Percentiles rank a stretch among this genome's conserved stretches.
Evolutionary conservation across 2,329 filamentous ascomycete species (phyloP).

Genomic region (Tolypocladium ophioglossoides): DNA sequence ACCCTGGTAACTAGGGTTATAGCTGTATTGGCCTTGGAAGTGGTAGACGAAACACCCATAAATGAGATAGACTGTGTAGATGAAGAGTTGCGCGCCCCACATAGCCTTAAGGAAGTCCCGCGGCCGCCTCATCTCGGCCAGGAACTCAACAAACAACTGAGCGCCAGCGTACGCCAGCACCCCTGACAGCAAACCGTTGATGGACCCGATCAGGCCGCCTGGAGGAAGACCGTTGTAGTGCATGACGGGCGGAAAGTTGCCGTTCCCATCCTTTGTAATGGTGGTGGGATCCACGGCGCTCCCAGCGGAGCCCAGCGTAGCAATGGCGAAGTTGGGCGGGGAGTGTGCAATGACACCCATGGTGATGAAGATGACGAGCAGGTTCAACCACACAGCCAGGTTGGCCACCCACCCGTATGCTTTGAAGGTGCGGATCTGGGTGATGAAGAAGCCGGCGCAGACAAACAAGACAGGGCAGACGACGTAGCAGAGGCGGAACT

Average conservation of each 20-base stretch:
- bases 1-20: constrained; percentile 32
- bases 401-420: constrained; percentile 45
- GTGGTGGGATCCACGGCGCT: constrained; percentile 14
- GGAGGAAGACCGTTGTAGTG: constrained; percentile 24
- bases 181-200: constrained; percentile 17
- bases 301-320: constrained; percentile 14
- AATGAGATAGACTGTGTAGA: constrained; percentile 29
- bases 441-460: constrained; percentile 37
- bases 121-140: constrained; percentile 38
- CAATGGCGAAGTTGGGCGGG: constrained; percentile 29
- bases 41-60: constrained; percentile 24
- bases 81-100: constrained; percentile 29
- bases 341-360: constrained; percentile 41
- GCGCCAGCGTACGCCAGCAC: constrained; percentile 50
- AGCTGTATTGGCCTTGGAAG: constrained; percentile 36
- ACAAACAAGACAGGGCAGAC: constrained; percentile 40
- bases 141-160: constrained; percentile 45
- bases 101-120: constrained; percentile 32
- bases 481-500: constrained; percentile 39
- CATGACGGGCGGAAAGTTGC: constrained; percentile 27
- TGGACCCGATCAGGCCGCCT: constrained; percentile 24
- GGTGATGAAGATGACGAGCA: constrained; percentile 42
- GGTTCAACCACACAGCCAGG: constrained; percentile 43
- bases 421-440: constrained; percentile 45
- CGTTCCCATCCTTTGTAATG: constrained; percentile 11